Base-by-base conservation (phyloP, 1,284 basidiomycete genomes). In the Pseudozyma tsukubaensis region DNA sequence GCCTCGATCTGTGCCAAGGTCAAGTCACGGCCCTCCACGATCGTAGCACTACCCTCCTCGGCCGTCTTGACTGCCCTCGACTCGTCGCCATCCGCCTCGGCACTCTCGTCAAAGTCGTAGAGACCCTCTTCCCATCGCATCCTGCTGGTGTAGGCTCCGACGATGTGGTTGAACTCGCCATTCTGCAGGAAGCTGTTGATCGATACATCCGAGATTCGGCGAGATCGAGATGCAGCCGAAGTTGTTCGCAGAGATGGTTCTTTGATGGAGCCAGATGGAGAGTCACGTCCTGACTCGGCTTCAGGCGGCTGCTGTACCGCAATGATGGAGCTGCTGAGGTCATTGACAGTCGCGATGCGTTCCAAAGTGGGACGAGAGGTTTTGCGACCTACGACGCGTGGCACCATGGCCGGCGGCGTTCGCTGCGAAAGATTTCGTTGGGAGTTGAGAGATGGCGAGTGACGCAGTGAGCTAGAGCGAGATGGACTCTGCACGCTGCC, bases 91-190 rank as follows among this genome's bases (percentile, higher is more conserved):
- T 67, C 63, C 24, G 45, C 49, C 63, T 72, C 70, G 43, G 53
- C 53, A 36, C 50, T 67, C 51, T 72, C 70, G 59, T 72, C 70
- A 54, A 72, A 72, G 50, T 66, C 70, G 45, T 72, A 72, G 39
- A 72, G 70, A 29, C 70, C 70, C 14, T 72, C 70, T 21, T 72
- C 70, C 70, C 70, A 72, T 19, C 70, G 59, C 59, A 65, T 62
- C 44, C 43, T 66, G 49, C 53, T 58, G 4, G 64, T 57, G 52
- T 66, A 72, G 5, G 64, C 63, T 2, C 70, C 63, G n/a, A 72
- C 51, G 13, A 72, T 67, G 52, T 72, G 70, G 37, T 55, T 67
- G 57, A 72, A 72, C 40, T 72, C 70, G 48, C 50, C 64, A 21
- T 58, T 66, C 29, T 72, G 63, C 39, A 72, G 45, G 53, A 72